A percentile compares a stretch with the other conserved stretches of the same genome.
Evolutionary conservation across 2,329 filamentous ascomycete species (phyloP).

Genomic region (Waltergamsia citrina): DNA sequence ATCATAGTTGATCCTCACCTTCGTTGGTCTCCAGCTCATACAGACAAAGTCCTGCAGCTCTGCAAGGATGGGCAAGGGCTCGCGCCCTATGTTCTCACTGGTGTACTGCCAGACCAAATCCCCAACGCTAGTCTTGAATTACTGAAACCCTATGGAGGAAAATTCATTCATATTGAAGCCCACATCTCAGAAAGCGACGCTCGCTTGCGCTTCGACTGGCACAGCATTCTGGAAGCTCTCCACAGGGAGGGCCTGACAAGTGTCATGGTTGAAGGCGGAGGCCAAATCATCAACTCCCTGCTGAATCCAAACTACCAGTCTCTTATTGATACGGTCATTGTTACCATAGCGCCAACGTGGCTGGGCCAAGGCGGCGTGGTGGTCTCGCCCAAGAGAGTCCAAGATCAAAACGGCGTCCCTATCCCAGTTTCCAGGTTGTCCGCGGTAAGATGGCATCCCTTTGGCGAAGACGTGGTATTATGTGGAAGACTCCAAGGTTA

Average conservation of each 20-base stretch:
- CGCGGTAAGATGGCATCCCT: slow-evolving; percentile 63
- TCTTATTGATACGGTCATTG: slow-evolving; percentile 69
- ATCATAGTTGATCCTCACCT: slow-evolving; percentile 71
- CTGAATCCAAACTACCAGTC: slow-evolving; percentile 50
- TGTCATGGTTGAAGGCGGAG: slow-evolving; percentile 90
- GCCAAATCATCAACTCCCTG: slow-evolving; percentile 69
- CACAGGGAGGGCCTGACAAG: slow-evolving; percentile 53
- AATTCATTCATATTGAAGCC: slow-evolving; percentile 32
- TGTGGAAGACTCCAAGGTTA: slow-evolving; percentile 45
- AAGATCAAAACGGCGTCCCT: slow-evolving; percentile 37
- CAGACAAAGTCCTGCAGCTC: slow-evolving; percentile 57
- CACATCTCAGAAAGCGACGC: slow-evolving; percentile 23
- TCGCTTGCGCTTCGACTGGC: slow-evolving; percentile 50
- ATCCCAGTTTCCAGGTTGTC: slow-evolving; percentile 55
- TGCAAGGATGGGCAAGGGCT: slow-evolving; percentile 56
- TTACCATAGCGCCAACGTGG: slow-evolving; percentile 86
- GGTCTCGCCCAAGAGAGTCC: slow-evolving; percentile 58
- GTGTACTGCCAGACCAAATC: slow-evolving; percentile 28
- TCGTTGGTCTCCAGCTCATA: slow-evolving; percentile 56
- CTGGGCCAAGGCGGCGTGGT: slow-evolving; percentile 75
- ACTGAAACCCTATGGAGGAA: slow-evolving; percentile 41
- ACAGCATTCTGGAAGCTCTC: slow-evolving; percentile 51
- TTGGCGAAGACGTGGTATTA: slow-evolving; percentile 76
- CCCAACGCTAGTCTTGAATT: slow-evolving; percentile 30
- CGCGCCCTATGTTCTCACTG: slow-evolving; percentile 63